Evolutionary conservation across 345 rosid species (phyloP), one percentile per base, ranked within the genome.

Genomic region (Populus deltoides): DNA sequence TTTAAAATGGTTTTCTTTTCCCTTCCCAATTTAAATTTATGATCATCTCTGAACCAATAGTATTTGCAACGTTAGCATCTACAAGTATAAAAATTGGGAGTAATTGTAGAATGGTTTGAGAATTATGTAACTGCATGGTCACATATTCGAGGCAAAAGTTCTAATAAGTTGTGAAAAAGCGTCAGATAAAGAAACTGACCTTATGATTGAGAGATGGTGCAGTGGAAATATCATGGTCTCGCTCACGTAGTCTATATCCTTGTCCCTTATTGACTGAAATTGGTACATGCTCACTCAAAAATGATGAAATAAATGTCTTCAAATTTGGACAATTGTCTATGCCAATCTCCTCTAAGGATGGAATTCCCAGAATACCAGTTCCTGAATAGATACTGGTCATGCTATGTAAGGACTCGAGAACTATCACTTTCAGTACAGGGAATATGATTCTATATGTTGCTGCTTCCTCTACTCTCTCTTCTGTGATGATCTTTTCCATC

Each of bases 381-480:
- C 73, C 68, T 29, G 65, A 8, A 4, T n/a, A 47, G 18, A 78
- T 27, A 24, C 29, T 71, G 7, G 7, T 35, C 8, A 78, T 35
- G n/a, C 31, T 63, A 3, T 76, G 75, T 41, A 72, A 72, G 9
- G 49, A 11, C 33, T 63, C 63, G 0, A 71, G 76, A 24, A 22
- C 22, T 27, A 78, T 12, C 38, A 70, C 35, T 15, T 35, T 8
- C 8, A 71, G 18, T 7, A 39, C 38, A 15, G 75, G 80, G 31
- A 78, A 59, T 24, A 36, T 57, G 25, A 39, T 27, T 29, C 47
- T 18, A 36, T 51, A 6, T 9, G 2, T 4, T 15, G n/a, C 36
- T 67, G 38, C 38, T 68, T 77, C 57, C 72, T 36, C 25, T 55
- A 65, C 49, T 35, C 24, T 61, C n/a, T n/a, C 77, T 16, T 74